Evolutionary conservation across 768 basidiomycete species (phyloP), one percentile per base, ranked within the genome.

Genomic region (Dioszegia hungarica): DNA sequence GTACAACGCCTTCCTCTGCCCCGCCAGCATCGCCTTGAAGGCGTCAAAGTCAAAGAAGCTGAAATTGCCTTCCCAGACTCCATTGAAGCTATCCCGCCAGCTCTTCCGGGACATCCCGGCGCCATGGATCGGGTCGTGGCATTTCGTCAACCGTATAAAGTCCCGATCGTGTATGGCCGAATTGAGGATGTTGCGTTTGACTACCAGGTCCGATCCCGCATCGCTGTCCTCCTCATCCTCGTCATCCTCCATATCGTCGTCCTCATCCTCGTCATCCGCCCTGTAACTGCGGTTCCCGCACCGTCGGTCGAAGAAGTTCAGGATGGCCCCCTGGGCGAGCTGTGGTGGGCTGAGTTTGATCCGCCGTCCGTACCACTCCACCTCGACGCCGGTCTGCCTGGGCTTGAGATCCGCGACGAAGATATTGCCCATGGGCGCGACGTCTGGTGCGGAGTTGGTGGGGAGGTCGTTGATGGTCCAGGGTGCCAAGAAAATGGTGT

Each of bases 31-130:
- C 56, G 76, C 77, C 44, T 77, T 80, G 56, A 93, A 80, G 20
- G 82, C 81, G 22, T 86, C 85, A 67, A 94, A 97, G 6, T 87
- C 85, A 36, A 83, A 83, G 72, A 95, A 97, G 12, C 60, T 70
- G 43, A 75, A 75, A 19, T 55, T 70, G 2, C 74, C 74, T 50
- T 73, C 72, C 74, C 74, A 75, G 36, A 65, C 65, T 4, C 74
- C 74, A 17, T 65, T 53, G 49, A 57, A 72, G n/a, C 57, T 58
- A 10, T 68, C 70, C 12, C 50, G 40, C 73, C 66, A 77, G 24
- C 47, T 65, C 39, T 51, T 37, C 9, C 62, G 56, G 46, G 56
- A 62, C 56, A 76, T 60, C 5, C 77, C 75, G 17, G 29, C 56
- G 10, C 70, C 67, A n/a, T 45, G 37, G 49, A 61, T 62, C 5